phyloP scores from a whole-genome alignment of 768 basidiomycete genomes.

The Cyathus striatus region DNA sequence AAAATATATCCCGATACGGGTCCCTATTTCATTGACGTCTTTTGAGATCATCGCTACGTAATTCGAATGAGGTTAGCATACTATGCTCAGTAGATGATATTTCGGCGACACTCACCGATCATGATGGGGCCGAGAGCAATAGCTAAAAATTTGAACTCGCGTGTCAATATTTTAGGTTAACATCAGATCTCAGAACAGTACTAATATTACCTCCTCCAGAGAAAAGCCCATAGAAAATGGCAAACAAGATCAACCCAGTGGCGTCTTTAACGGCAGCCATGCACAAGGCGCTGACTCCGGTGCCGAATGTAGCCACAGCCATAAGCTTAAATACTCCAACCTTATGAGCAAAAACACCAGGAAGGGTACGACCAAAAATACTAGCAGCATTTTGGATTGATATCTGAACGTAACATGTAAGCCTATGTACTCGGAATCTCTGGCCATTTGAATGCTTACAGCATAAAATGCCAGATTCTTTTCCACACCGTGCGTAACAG shows the following conservation, averaged over 20 bases:
- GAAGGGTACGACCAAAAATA: conserved; percentile 28
- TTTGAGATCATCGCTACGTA: too few relatives aligned
- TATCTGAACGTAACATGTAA: not conserved
- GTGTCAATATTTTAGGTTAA: too few relatives aligned
- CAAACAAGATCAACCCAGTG: conserved; percentile 30
- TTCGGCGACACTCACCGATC: too few relatives aligned
- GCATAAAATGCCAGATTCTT: conserved; percentile 32
- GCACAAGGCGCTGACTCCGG: conserved; percentile 34
- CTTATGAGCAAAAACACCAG: conserved; percentile 33
- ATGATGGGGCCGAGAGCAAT: too few relatives aligned
- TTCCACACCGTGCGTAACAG: conserved; percentile 20
- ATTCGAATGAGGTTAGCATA: too few relatives aligned
- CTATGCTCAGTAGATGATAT: too few relatives aligned
- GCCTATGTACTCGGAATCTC: not conserved
- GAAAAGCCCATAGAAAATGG: conserved; percentile 42
- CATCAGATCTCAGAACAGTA: too few relatives aligned
- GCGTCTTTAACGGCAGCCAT: conserved; percentile 32
- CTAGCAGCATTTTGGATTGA: not conserved
- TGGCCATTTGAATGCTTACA: conserved; percentile 13
- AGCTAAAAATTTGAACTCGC: too few relatives aligned
- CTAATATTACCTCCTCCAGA: too few relatives aligned
- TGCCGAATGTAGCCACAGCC: conserved; percentile 22
- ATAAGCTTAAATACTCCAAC: conserved; percentile 40
- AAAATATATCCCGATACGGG: too few relatives aligned
- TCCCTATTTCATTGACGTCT: too few relatives aligned